phyloP scores from a whole-genome alignment of 2,329 filamentous ascomycete genomes.

The Ophiobolus disseminans region DNA sequence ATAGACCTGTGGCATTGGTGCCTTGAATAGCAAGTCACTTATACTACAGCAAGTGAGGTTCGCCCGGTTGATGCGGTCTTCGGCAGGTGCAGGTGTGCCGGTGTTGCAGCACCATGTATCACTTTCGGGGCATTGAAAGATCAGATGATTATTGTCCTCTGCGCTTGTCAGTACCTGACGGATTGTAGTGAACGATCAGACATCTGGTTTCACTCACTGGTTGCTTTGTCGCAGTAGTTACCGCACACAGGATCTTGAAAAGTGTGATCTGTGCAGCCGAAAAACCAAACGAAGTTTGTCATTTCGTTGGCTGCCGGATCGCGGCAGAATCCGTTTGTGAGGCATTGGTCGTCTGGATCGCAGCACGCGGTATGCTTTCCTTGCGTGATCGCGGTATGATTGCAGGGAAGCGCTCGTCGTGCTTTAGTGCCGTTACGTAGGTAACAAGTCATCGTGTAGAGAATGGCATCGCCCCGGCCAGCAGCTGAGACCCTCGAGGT shows the following conservation, averaged over 20 bases:
- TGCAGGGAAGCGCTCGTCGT: not conserved
- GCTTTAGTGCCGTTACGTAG: not conserved
- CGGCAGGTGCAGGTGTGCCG: not conserved
- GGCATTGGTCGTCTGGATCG: constrained; percentile 4
- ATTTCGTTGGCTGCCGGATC: constrained; percentile 1
- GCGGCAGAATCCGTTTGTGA: constrained; percentile 6
- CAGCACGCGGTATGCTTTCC: constrained; percentile 4
- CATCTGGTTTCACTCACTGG: not conserved
- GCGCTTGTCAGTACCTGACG: not conserved
- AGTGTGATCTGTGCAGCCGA: constrained; percentile 3
- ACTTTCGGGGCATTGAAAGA: constrained; percentile 1
- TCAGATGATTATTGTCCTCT: constrained; percentile 2
- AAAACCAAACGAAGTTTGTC: constrained; percentile 6
- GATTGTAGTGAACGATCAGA: not conserved
- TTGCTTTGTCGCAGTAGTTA: constrained; percentile 5
- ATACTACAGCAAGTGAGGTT: constrained; percentile 6
- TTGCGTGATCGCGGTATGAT: constrained; percentile 1
- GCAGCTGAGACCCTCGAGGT: too few species aligned
- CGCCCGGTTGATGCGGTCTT: constrained; percentile 2
- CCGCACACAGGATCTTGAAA: constrained; percentile 3
- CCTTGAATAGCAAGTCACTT: constrained; percentile 1
- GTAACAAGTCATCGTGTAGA: not conserved
- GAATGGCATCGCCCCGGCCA: too few species aligned
- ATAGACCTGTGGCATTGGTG: constrained; percentile 1
- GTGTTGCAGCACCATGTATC: constrained; percentile 9